These are phyloP conservation scores for Apiotrichum akiyoshidainum DNA, from an alignment of 1,284 basidiomycete genomes.

Conservation along the genomic window DNA sequence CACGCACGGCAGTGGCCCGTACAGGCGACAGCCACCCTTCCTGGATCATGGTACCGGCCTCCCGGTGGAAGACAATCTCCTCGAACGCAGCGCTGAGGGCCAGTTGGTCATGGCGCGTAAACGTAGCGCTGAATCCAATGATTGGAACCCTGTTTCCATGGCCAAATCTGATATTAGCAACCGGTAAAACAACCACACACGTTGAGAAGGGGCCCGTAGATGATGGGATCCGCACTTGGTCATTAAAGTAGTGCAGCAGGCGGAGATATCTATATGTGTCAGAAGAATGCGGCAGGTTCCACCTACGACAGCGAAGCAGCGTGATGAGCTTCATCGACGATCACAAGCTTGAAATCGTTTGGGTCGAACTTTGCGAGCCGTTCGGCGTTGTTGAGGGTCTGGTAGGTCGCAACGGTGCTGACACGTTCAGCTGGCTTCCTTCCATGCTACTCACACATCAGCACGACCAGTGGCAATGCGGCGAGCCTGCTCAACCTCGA, in stretches of 20 bases:
- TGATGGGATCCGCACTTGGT: slow-evolving; percentile 31
- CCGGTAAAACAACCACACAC: not conserved
- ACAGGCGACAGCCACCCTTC: slow-evolving; percentile 86
- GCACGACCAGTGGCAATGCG: slow-evolving; percentile 74
- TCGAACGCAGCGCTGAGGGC: slow-evolving; percentile 86
- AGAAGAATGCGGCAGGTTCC: not conserved
- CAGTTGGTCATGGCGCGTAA: slow-evolving; percentile 85
- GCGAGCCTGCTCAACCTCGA: slow-evolving; percentile 88
- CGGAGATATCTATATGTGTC: slow-evolving; percentile 32
- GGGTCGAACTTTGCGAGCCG: slow-evolving; percentile 80
- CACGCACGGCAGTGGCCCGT: slow-evolving; percentile 74
- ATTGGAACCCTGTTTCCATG: slow-evolving; percentile 62
- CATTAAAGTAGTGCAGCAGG: slow-evolving; percentile 44
- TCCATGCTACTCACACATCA: slow-evolving; percentile 64
- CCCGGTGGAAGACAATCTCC: slow-evolving; percentile 89
- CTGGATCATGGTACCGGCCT: slow-evolving; percentile 88
- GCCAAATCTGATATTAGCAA: slow-evolving; percentile 9
- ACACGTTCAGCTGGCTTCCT: not conserved
- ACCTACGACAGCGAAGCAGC: slow-evolving; percentile 82
- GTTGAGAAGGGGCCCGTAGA: slow-evolving; percentile 23
- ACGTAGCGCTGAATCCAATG: slow-evolving; percentile 93
- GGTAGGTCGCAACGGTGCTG: slow-evolving; percentile 89
- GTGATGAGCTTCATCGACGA: slow-evolving; percentile 94
- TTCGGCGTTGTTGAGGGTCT: slow-evolving; percentile 68
- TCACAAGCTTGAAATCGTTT: slow-evolving; percentile 67